Evolutionary conservation across 768 basidiomycete species (phyloP).

Genomic region (Podaxis pistillaris): DNA sequence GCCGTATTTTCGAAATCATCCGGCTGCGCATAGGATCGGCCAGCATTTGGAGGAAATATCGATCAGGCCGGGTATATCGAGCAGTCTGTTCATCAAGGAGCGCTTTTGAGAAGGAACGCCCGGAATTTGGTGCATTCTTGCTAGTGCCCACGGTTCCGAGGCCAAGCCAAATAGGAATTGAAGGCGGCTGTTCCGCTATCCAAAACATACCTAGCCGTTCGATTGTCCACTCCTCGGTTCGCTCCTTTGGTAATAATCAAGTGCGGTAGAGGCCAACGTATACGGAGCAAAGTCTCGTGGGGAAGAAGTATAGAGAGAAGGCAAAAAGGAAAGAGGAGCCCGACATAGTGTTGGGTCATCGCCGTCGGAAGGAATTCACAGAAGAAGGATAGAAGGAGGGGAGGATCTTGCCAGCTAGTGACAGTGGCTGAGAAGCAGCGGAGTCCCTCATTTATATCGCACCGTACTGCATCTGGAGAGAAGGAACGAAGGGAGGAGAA

Average conservation of each 20-base stretch:
- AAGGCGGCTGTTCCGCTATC: neutral
- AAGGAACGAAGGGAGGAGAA: neutral
- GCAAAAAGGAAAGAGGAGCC: constrained; percentile 12
- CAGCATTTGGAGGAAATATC: neutral
- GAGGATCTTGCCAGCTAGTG: neutral
- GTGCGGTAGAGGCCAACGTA: neutral
- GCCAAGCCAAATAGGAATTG: neutral
- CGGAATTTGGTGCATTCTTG: neutral
- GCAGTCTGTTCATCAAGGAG: neutral
- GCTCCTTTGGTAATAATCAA: neutral
- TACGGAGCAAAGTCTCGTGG: neutral
- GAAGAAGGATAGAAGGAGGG: constrained; percentile 9
- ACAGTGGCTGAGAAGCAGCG: constrained; percentile 11
- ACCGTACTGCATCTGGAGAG: neutral
- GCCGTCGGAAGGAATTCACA: constrained; percentile 1
- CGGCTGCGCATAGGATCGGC: neutral
- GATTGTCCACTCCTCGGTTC: neutral
- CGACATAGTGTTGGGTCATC: neutral
- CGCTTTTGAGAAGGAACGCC: neutral
- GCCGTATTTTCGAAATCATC: neutral
- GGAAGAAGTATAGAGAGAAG: neutral
- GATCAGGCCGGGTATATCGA: neutral
- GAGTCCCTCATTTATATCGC: neutral
- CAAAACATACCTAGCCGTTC: neutral
- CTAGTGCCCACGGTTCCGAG: neutral